Base-by-base conservation (phyloP, 1,284 basidiomycete species). In the Malassezia slooffiae region DNA sequence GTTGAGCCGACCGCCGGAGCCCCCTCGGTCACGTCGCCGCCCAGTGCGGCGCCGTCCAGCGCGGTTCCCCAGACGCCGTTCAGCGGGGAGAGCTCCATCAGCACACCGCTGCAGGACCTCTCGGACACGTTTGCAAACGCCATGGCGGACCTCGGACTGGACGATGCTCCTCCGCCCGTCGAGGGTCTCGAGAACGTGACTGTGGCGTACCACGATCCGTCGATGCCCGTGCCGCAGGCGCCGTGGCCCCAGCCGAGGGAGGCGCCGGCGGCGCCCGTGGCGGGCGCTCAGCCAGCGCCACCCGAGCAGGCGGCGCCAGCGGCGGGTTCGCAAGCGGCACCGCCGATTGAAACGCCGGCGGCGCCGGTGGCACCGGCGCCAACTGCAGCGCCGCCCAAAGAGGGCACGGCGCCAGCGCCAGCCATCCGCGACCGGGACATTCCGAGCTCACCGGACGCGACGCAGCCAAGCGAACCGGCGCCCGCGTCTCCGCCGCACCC, bases 121-220 rank as follows among this genome's bases (percentile, higher is more conserved):
- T 34, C 41, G 16, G 46, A 48, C 21, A 38, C 46, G 17, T 48
- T 48, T 35, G 46, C 40, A 13, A 32, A 35, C 15, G 46, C 46
- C 2, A 19, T 48, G 7, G 35, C 41, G 16, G 46, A 48, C 29
- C 36, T 48, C n/a, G 46, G 46, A 26, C 29, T 48, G 6, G 41
- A 48, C 16, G 34, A 32, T 10, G 5, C 15, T 12, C 29, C 29
- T 8, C 20, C 33, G 34, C 46, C 46, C 6, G 23, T 48, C 5
- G 9, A 20, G 8, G 46, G 40, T 15, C 19, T 48, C 11, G 24
- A 19, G 3, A 27, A 42, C 12, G 30, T 48, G 3, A 6, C 30
- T 20, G 46, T 48, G 16, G 19, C 30, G 26, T 48, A 48, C 36
- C 46, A 33, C 26, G 22, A 27, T 9, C 24, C 31, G 6, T n/a